Conservation (phyloP, 495 filamentous ascomycete species). For the Entonaema liquescens region DNA sequence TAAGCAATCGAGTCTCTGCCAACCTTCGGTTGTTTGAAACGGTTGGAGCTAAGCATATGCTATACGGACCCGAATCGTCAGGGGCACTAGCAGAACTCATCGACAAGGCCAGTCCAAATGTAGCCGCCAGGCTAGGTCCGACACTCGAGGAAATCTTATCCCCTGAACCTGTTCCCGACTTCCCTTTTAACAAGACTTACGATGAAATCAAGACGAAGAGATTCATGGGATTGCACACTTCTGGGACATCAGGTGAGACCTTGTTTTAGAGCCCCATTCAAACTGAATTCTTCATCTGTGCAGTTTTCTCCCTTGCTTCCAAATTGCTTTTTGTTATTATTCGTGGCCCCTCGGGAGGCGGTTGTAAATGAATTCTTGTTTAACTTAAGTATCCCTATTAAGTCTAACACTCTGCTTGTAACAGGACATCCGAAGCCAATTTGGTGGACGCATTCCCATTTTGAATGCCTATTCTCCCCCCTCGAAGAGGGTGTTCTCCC, state of each 20-base stretch:
- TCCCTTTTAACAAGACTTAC: conserved; percentile 36
- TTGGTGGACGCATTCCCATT: conserved; percentile 42
- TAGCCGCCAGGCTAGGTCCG: conserved; percentile 20
- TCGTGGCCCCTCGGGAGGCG: neutral
- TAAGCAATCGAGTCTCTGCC: conserved; percentile 35
- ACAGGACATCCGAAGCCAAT: conserved; percentile 44
- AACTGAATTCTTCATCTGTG: conserved; percentile 2
- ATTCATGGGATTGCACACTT: conserved; percentile 42
- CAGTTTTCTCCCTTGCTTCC: neutral
- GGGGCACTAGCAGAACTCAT: conserved; percentile 31
- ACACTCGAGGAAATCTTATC: conserved; percentile 29
- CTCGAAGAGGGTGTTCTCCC: conserved; percentile 34
- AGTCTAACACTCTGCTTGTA: conserved; percentile 22
- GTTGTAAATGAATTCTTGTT: neutral
- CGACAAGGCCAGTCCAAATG: conserved; percentile 13
- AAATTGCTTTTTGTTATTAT: neutral
- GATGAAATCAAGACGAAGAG: conserved; percentile 35
- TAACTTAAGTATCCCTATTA: neutral
- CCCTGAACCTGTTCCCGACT: conserved; percentile 36
- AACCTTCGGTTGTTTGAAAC: conserved; percentile 36
- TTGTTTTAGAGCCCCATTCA: neutral
- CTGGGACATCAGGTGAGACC: conserved; percentile 39
- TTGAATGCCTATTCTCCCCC: conserved; percentile 32
- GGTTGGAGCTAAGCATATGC: conserved; percentile 32
- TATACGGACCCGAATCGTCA: conserved; percentile 35